Evolutionary conservation across 2,329 filamentous ascomycete species (phyloP).

Genomic region (Penicillium occitanis): DNA sequence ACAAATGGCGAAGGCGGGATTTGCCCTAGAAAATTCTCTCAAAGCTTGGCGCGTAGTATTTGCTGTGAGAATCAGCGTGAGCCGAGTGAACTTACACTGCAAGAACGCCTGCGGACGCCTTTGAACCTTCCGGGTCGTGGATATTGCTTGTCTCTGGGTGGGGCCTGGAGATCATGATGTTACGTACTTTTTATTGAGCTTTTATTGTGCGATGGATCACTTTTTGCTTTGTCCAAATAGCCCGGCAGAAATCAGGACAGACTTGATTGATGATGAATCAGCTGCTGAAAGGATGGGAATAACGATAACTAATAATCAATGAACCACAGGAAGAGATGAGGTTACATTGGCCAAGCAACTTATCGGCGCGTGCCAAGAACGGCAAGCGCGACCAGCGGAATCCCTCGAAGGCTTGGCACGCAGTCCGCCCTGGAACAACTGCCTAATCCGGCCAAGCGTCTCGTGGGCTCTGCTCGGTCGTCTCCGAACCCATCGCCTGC

Average conservation of each 20-base stretch:
- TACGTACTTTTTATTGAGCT: not conserved
- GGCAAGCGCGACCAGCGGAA: not conserved
- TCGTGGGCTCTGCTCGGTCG: slow-evolving; percentile 1
- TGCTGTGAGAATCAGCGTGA: not conserved
- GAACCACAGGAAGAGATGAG: not conserved
- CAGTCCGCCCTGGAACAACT: slow-evolving; percentile 3
- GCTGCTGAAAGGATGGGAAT: not conserved
- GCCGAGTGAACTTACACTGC: not conserved
- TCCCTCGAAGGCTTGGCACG: not conserved
- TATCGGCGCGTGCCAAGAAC: slow-evolving; percentile 9
- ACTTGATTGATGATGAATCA: not conserved
- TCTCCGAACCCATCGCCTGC: not conserved
- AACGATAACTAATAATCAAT: not conserved
- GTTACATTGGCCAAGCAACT: slow-evolving; percentile 2
- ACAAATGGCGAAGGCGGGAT: not conserved
- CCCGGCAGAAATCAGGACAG: not conserved
- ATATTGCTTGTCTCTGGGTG: not conserved
- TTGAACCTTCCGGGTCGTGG: not conserved
- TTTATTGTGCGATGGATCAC: not conserved
- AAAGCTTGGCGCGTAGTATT: slow-evolving; percentile 6
- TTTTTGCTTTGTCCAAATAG: not conserved
- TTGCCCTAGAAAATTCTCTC: slow-evolving; percentile 1
- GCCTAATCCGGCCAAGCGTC: slow-evolving; percentile 9
- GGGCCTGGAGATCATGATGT: not conserved
- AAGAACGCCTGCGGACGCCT: not conserved